Evolutionary conservation across 768 basidiomycete species (phyloP), one percentile per base, ranked within the genome.

Genomic region (Fibroporia radiculosa): DNA sequence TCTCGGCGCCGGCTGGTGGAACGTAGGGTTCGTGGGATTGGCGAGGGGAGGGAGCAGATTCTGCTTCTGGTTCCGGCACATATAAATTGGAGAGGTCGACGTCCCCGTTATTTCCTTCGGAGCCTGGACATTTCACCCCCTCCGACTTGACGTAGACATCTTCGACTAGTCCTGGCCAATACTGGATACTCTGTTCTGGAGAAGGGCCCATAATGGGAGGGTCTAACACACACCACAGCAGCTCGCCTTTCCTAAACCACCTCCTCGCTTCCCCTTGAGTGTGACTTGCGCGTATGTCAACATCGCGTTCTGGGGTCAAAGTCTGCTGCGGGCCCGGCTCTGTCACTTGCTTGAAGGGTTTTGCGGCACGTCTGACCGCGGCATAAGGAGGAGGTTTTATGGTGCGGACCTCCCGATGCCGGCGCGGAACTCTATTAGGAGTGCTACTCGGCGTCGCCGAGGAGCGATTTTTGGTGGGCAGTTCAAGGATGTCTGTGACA

Each of bases 161-260:
- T 14, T 80, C 72, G 6, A 90, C 72, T 18, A 88, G 54, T 1
- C 74, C 84, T 1, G 87, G 87, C 88, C 88, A 91, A 54, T 77
- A 82, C 20, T 62, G 56, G 50, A 91, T 83, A n/a, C 53, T 54
- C 39, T 72, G 67, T 14, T 65, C 66, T n/a, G 42, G 35, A 14
- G 64, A 59, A 1, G 59, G 60, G 1, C 65, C 70, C 2, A 58
- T 51, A 29, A 87, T 80, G 0, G 79, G 68, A 7, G 66, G 58
- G 29, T 67, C 60, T 25, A 89, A 63, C 8, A 71, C 69, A 44
- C 78, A 82, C 83, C 85, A 88, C 8, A 89, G 65, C 27, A 87
- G 58, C 61, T 89, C 88, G 26, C 77, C 77, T 12, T 75, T 71
- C 48, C 88, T 73, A 55, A 75, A 82, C 75, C 74, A 80, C 43